Conservation (phyloP, 495 filamentous ascomycete species). For the Aspergillus olivimuriae region DNA sequence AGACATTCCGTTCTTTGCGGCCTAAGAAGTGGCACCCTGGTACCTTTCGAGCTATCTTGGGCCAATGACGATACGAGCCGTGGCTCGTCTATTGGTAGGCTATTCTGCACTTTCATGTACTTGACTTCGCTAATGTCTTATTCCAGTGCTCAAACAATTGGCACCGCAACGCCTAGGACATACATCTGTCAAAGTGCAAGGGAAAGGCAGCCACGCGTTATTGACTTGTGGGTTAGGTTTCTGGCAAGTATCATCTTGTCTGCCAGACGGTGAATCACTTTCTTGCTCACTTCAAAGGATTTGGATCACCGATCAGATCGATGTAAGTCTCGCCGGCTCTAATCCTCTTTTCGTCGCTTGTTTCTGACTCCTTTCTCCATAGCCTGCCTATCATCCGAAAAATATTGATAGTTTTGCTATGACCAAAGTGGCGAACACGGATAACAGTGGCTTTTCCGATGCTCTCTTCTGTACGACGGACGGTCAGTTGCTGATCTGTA, state of each 20-base stretch:
- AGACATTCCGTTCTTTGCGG: slow-evolving; percentile 33
- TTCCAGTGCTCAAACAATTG: slow-evolving; percentile 25
- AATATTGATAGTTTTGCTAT: slow-evolving; percentile 29
- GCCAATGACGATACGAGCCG: slow-evolving; percentile 5
- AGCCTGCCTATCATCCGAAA: slow-evolving; percentile 38
- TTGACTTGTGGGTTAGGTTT: slow-evolving; percentile 36
- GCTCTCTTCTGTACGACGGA: slow-evolving; percentile 41
- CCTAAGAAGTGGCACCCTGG: slow-evolving; percentile 36
- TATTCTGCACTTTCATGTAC: neutral
- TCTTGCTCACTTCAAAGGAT: slow-evolving; percentile 28
- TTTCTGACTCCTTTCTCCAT: neutral
- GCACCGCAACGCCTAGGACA: slow-evolving; percentile 25
- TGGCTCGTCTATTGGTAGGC: slow-evolving; percentile 22
- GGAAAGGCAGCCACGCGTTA: slow-evolving; percentile 21
- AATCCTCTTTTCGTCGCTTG: neutral
- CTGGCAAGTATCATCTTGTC: slow-evolving; percentile 33
- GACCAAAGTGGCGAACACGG: slow-evolving; percentile 9
- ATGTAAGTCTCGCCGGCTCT: slow-evolving; percentile 23
- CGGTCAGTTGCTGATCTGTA: slow-evolving; percentile 33
- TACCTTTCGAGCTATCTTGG: slow-evolving; percentile 27
- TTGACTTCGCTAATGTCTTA: neutral
- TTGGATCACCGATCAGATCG: slow-evolving; percentile 41
- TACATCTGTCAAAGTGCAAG: slow-evolving; percentile 32
- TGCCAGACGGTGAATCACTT: slow-evolving; percentile 10
- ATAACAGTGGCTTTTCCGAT: slow-evolving; percentile 13